Evolutionary conservation across 2,329 filamentous ascomycete species (phyloP), one percentile per base, ranked within the genome.

Genomic region (Cadophora luteo-olivacea): DNA sequence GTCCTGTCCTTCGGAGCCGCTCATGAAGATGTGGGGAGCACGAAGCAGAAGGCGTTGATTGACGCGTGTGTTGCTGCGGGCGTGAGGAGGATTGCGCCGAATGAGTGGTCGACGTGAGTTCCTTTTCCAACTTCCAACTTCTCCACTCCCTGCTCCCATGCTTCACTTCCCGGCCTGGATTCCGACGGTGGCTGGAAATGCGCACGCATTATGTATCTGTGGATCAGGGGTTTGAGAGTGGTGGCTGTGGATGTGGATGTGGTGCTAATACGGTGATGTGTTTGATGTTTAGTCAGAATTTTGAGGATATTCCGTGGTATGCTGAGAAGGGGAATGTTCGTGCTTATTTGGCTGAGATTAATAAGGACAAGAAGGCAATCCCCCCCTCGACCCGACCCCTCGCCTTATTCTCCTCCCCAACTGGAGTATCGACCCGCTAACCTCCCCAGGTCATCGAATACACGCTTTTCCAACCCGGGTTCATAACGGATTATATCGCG

Each of bases 341-440:
- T 2, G 73, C 81, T 19, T 88, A 89, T 73, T 79, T 90, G 0
- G 70, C 78, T 25, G 76, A 84, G 19, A 69, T 89, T 3, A 89
- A 89, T 73, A 79, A 80, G 52, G 68, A 72, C 45, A 66, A 55
- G 66, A 75, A 74, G 49, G 74, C 74, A 61, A 70, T 41, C 7
- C 64, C 11, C 51, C 9, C 19, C n/a, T 51, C 22, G n/a, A n/a
- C n/a, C n/a, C n/a, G n/a, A n/a, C n/a, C 52, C 48, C 33, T 49
- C 1, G n/a, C 11, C 25, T 61, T 19, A 5, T 29, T 58, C 24
- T 60, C 12, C 51, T 29, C 29, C 24, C 51, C 22, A 19, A 8
- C 19, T 22, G 4, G 9, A 29, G 19, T 11, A 19, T 32, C 29
- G n/a, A 25, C 41, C 4, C 67, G 4, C 70, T 22, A 25, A 45